Evolutionary conservation across 2,329 filamentous ascomycete genomes (phyloP).

Genomic region (Alternaria triticimaculans): DNA sequence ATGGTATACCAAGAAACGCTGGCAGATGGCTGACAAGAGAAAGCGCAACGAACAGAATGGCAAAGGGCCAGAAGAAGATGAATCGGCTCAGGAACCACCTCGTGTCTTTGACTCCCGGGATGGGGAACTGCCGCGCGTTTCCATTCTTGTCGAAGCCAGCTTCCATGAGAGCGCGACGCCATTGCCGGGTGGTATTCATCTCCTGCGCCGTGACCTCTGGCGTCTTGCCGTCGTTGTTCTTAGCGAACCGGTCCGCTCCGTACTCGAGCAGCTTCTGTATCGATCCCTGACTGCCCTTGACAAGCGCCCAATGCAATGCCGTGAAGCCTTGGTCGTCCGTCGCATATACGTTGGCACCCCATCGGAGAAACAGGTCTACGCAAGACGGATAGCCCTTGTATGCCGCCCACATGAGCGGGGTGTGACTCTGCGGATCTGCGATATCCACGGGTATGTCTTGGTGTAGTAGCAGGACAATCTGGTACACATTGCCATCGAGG

Average conservation of each 20-base stretch:
- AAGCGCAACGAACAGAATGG: conserved; percentile 74
- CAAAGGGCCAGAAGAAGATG: conserved; percentile 87
- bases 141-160: conserved; percentile 84
- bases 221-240: conserved; percentile 89
- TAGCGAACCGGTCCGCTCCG: conserved; percentile 89
- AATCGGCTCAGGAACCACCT: conserved; percentile 81
- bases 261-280: conserved; percentile 96
- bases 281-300: conserved; percentile 88
- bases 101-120: conserved; percentile 78
- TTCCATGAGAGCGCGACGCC: conserved; percentile 82
- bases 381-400: conserved; percentile 96
- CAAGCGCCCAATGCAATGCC: conserved; percentile 93
- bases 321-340: conserved; percentile 93
- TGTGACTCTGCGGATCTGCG: conserved; percentile 87
- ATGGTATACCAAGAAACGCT: conserved; percentile 76
- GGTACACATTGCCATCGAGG: conserved; percentile 92
- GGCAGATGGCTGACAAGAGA: conserved; percentile 76
- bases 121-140: conserved; percentile 74
- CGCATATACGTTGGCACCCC: conserved; percentile 93
- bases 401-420: conserved; percentile 96
- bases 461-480: conserved; percentile 88
- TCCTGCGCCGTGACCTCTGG: conserved; percentile 84
- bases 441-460: conserved; percentile 95
- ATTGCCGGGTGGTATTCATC: conserved; percentile 83
- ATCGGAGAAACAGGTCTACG: conserved; percentile 89